Conservation (phyloP, 75 land plant species). For the Gnetum montanum region DNA sequence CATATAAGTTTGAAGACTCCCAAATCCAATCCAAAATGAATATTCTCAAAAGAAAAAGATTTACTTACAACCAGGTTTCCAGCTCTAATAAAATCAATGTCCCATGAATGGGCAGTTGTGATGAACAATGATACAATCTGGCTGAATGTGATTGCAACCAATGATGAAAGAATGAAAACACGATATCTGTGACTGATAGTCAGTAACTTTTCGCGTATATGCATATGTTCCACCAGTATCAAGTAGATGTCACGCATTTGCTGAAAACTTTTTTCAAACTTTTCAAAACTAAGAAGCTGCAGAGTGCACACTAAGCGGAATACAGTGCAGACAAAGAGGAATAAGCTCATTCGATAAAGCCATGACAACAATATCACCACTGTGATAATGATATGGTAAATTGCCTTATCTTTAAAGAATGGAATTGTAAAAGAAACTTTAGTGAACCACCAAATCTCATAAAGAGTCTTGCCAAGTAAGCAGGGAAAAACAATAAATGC, state of each 20-base stretch:
- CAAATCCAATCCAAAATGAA: too few relatives aligned
- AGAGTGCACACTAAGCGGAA: conserved; percentile 70
- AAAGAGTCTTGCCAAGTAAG: conserved; percentile 32
- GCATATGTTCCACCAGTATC: conserved; percentile 49
- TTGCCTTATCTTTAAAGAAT: conserved; percentile 20
- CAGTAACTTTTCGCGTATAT: conserved; percentile 43
- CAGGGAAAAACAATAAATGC: conserved; percentile 50
- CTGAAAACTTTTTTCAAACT: conserved; percentile 52
- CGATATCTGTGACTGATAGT: conserved; percentile 78
- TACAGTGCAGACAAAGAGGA: conserved; percentile 58
- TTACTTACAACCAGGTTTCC: conserved; percentile 63
- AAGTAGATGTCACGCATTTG: conserved; percentile 43
- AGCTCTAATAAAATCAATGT: conserved; percentile 42
- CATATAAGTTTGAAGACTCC: too few relatives aligned
- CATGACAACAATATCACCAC: conserved; percentile 42
- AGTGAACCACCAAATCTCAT: conserved; percentile 76
- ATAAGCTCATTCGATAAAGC: conserved; percentile 61
- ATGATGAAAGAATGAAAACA: conserved; percentile 40
- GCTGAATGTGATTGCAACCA: conserved; percentile 56
- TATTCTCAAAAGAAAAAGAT: not conserved
- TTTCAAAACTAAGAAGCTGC: conserved; percentile 53
- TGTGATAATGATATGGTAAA: conserved; percentile 30
- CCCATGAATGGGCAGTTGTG: conserved; percentile 20
- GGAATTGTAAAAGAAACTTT: conserved; percentile 36
- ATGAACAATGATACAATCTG: conserved; percentile 48